Conservation (phyloP, 192 early-diverging fungal genomes). For the Phycomyces blakesleeanus region DNA sequence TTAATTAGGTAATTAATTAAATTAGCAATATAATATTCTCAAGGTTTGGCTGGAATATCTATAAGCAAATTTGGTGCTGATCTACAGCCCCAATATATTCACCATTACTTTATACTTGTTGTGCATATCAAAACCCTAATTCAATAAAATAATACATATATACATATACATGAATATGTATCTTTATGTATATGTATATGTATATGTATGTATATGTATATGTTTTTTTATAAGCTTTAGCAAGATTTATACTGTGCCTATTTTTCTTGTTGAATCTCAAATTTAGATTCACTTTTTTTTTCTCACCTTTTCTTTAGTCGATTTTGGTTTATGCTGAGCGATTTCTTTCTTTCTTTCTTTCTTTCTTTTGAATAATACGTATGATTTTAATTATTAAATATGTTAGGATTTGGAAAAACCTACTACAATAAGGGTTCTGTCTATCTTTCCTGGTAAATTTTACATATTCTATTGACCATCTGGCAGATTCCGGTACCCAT, state of each 20-base stretch:
- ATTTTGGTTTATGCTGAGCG: slow-evolving; percentile 1
- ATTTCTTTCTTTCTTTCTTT: too few relatives aligned
- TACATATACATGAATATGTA: too few relatives aligned
- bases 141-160: too few relatives aligned
- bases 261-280: not conserved
- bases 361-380: too few relatives aligned
- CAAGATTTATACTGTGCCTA: not conserved
- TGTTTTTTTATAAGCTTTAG: too few relatives aligned
- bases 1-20: too few relatives aligned
- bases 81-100: slow-evolving; percentile 1
- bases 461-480: slow-evolving; percentile 17
- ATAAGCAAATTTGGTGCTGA: slow-evolving; percentile 16
- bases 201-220: too few relatives aligned
- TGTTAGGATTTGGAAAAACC: slow-evolving; percentile 11
- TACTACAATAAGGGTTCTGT: slow-evolving; percentile 2
- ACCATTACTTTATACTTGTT: not conserved
- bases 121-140: too few relatives aligned
- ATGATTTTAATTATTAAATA: too few relatives aligned
- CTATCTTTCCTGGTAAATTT: slow-evolving; percentile 10
- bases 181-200: too few relatives aligned
- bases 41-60: slow-evolving; percentile 16
- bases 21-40: not conserved
- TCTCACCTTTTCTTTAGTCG: slow-evolving; percentile 5
- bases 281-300: not conserved
- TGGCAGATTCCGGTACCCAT: slow-evolving; percentile 6